Conservation (phyloP, 2,329 filamentous ascomycete genomes). For the Apiospora rasikravindrae region DNA sequence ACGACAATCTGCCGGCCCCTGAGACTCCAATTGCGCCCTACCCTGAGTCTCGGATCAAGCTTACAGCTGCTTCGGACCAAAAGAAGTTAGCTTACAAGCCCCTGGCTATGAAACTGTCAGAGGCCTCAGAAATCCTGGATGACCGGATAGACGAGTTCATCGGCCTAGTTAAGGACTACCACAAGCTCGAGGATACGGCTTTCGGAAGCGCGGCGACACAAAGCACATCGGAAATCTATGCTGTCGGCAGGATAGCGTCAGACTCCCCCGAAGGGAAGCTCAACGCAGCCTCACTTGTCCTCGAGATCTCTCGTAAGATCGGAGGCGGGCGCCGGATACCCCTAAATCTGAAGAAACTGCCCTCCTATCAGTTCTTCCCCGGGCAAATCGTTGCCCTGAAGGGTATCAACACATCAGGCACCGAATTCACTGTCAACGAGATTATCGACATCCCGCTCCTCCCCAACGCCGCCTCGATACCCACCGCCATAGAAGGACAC, state of each 20-base stretch:
- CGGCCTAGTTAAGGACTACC: slow-evolving; percentile 72
- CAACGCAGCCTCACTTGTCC: slow-evolving; percentile 81
- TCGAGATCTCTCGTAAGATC: slow-evolving; percentile 85
- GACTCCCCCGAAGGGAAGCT: slow-evolving; percentile 86
- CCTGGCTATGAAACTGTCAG: slow-evolving; percentile 92
- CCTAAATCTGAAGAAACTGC: slow-evolving; percentile 73
- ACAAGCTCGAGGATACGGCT: slow-evolving; percentile 76
- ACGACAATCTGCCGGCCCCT: slow-evolving; percentile 70
- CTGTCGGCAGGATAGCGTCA: slow-evolving; percentile 88
- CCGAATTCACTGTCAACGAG: slow-evolving; percentile 80
- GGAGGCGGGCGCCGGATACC: slow-evolving; percentile 84
- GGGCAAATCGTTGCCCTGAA: slow-evolving; percentile 89
- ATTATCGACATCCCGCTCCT: slow-evolving; percentile 77
- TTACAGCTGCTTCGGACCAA: slow-evolving; percentile 85
- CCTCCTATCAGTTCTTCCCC: slow-evolving; percentile 83
- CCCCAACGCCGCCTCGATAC: slow-evolving; percentile 73
- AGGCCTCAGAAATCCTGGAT: slow-evolving; percentile 91
- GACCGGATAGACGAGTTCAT: slow-evolving; percentile 93
- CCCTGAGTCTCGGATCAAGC: slow-evolving; percentile 77
- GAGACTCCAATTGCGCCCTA: slow-evolving; percentile 75
- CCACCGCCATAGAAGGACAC: slow-evolving; percentile 68
- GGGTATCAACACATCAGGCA: slow-evolving; percentile 86
- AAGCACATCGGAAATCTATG: slow-evolving; percentile 84
- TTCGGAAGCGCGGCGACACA: slow-evolving; percentile 89
- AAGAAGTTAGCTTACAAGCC: slow-evolving; percentile 92